These are phyloP conservation scores for Ramaria sp. DNA, from an alignment of 768 basidiomycete species.

Conservation along the genomic window DNA sequence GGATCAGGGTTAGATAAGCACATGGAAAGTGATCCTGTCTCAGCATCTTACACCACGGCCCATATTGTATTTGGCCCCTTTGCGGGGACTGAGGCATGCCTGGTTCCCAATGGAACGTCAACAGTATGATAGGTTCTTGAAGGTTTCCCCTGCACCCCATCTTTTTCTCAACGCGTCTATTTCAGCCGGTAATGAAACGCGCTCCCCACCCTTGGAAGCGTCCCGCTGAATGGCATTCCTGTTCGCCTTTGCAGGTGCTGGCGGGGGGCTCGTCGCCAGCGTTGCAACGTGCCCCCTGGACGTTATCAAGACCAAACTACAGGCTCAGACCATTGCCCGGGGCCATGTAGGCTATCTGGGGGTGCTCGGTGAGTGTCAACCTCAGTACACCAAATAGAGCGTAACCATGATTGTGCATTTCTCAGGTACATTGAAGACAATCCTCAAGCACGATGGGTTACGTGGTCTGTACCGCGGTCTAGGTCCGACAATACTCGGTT, in stretches of 20 bases:
- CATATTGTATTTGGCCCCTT: slow-evolving; percentile 1
- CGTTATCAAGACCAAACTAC: slow-evolving; percentile 94
- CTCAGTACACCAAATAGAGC: background rate
- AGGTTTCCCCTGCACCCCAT: background rate
- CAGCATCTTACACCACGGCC: background rate
- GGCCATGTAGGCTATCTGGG: slow-evolving; percentile 71
- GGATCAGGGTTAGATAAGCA: background rate
- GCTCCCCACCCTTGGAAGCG: background rate
- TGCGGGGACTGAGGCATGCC: slow-evolving; percentile 2
- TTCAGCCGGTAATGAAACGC: slow-evolving; percentile 5
- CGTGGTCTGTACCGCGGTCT: slow-evolving; percentile 94
- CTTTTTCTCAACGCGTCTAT: background rate
- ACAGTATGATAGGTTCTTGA: slow-evolving; percentile 10
- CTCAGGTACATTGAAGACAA: slow-evolving; percentile 43
- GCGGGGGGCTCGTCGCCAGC: slow-evolving; percentile 86
- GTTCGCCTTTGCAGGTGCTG: slow-evolving; percentile 61
- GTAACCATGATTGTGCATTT: background rate
- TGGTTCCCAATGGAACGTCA: slow-evolving; percentile 11
- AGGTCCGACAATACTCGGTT: slow-evolving; percentile 91
- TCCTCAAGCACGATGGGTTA: slow-evolving; percentile 58
- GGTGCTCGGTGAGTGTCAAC: slow-evolving; percentile 45
- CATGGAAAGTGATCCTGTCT: background rate
- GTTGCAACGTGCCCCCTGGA: slow-evolving; percentile 95
- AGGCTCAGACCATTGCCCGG: slow-evolving; percentile 73
- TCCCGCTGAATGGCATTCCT: slow-evolving; percentile 5